Evolutionary conservation across 352 stramenopile species (phyloP).

Genomic region (Albugo candida): DNA sequence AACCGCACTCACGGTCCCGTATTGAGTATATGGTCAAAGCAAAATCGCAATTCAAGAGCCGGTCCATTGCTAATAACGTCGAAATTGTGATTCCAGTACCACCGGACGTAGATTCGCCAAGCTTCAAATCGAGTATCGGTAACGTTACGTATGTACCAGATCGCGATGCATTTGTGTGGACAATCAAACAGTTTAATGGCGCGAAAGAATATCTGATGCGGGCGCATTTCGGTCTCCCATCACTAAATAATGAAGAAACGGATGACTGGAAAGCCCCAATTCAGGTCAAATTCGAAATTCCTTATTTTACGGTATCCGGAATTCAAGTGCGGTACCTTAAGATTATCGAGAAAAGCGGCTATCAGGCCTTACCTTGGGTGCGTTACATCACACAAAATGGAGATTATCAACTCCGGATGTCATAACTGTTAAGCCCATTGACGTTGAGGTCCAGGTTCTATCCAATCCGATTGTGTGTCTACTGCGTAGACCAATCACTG

Average conservation of each 20-base stretch:
- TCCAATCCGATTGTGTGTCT: too few relatives aligned
- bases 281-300: constrained; percentile 94
- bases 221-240: constrained; percentile 96
- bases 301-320: constrained; percentile 90
- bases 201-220: constrained; percentile 98
- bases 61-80: constrained; percentile 98
- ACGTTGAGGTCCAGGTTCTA: too few relatives aligned
- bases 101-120: constrained; percentile 95
- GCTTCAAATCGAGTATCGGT: constrained; percentile 96
- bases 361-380: constrained; percentile 98
- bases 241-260: constrained; percentile 78
- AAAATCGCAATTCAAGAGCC: constrained; percentile 97
- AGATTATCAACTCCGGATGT: constrained; percentile 98
- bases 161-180: constrained; percentile 97
- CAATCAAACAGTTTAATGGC: constrained; percentile 99
- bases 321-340: constrained; percentile 99
- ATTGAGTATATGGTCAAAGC: constrained; percentile 99
- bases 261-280: constrained; percentile 84
- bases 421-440: constrained; percentile 42
- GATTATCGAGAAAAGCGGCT: constrained; percentile 99
- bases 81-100: constrained; percentile 99
- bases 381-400: constrained; percentile 99
- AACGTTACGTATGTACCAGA: constrained; percentile 97
- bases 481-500: too few relatives aligned
- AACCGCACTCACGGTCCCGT: constrained; percentile 89